Evolutionary conservation across 208 protist genomes (phyloP).

Genomic region (Trypanosoma brucei): DNA sequence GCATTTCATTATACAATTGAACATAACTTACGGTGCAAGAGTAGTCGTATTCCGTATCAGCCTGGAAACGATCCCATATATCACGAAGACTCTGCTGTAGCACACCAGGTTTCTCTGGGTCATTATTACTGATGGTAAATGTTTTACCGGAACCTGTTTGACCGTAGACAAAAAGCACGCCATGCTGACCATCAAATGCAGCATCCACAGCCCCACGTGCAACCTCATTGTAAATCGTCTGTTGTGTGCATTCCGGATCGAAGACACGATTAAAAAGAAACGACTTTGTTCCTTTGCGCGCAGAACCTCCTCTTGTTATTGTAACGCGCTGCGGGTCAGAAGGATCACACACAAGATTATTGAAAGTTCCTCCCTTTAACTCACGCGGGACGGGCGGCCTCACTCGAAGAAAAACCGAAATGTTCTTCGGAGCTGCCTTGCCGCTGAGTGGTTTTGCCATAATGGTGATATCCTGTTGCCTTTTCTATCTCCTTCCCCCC

Average conservation of each 20-base stretch:
- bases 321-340: conserved; percentile 40
- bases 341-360: conserved; percentile 65
- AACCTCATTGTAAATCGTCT: conserved; percentile 72
- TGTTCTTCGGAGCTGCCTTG: conserved; percentile 76
- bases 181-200: conserved; percentile 85
- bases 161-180: conserved; percentile 88
- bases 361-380: conserved; percentile 51
- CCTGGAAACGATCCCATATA: conserved; percentile 58
- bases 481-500: not conserved
- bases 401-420: conserved; percentile 83
- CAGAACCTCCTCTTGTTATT: conserved; percentile 41
- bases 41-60: conserved; percentile 75
- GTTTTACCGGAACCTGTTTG: conserved; percentile 91
- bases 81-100: conserved; percentile 75
- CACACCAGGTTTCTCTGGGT: conserved; percentile 78
- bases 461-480: conserved; percentile 19
- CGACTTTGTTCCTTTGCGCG: conserved; percentile 34
- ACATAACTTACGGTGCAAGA: conserved; percentile 79
- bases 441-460: conserved; percentile 34
- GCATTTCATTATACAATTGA: conserved; percentile 89
- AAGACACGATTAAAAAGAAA: conserved; percentile 82
- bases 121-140: conserved; percentile 89
- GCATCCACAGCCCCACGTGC: conserved; percentile 77
- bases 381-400: conserved; percentile 69
- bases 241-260: conserved; percentile 40